Percentiles rank a stretch among this genome's conserved stretches.
phyloP scores from a whole-genome alignment of 2,329 filamentous ascomycete genomes.

The Trichoderma atrobrunneum region DNA sequence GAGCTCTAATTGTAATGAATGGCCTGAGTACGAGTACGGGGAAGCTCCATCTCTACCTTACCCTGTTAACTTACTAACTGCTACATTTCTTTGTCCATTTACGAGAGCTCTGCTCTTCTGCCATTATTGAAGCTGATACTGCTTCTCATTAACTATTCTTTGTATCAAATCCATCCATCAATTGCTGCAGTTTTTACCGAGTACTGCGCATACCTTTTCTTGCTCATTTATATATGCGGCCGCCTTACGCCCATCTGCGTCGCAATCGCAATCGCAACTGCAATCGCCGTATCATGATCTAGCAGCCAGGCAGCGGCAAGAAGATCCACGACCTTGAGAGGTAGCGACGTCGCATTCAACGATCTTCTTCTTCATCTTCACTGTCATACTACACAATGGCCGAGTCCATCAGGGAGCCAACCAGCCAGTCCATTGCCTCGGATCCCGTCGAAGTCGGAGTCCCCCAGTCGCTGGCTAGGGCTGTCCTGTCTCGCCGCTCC shows the following conservation, averaged over 20 bases:
- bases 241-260: not conserved
- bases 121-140: not conserved
- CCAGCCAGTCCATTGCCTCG: conserved; percentile 34
- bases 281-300: conserved; percentile 33
- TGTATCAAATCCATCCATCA: not conserved
- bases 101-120: too few relatives aligned
- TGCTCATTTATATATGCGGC: not conserved
- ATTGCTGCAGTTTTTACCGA: not conserved
- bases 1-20: not conserved
- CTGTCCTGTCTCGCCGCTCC: conserved; percentile 67
- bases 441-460: conserved; percentile 45
- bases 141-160: not conserved
- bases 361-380: conserved; percentile 20
- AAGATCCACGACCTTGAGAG: conserved; percentile 26
- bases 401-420: conserved; percentile 29
- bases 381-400: conserved; percentile 25
- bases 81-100: not conserved
- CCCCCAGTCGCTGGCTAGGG: conserved; percentile 59
- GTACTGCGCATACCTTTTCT: not conserved
- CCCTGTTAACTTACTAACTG: not conserved
- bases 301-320: conserved; percentile 27
- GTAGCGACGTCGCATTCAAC: conserved; percentile 25
- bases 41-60: not conserved
- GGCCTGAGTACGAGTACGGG: not conserved
- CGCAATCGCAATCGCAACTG: not conserved